Evolutionary conservation across 2,329 filamentous ascomycete species (phyloP), one percentile per base, ranked within the genome.

Genomic region (Diaporthe ilicicola): DNA sequence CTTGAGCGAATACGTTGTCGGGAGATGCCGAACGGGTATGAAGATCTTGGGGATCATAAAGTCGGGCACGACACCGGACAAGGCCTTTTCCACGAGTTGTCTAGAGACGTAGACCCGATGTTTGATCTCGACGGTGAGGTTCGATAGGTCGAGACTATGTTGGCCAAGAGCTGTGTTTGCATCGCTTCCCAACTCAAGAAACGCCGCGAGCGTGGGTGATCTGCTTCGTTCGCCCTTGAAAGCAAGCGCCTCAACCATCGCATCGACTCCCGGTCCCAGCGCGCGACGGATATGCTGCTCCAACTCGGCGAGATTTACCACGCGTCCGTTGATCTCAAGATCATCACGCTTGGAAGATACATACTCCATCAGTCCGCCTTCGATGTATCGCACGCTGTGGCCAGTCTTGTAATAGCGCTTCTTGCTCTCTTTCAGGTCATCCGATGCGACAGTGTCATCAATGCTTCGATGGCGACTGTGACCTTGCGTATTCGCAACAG

Each of bases 1-100:
- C 74, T 89, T 86, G 66, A 88, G 80, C 0, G 85, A 85, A 0
- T 82, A 79, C 0, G 85, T 87, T 27, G 88, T 75, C 0, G 87
- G 87, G 24, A 89, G 80, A 13, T 80, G 76, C 55, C 81, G 81
- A 27, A 89, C 77, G 0, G 87, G 86, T 3, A 89, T 81, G 61
- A 85, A 88, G 2, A 84, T 79, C 1, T 81, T 78, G 0, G 87
- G 87, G n/a, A 87, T 78, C 75, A 83, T 83, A 64, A 83, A 79
- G 1, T 76, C 75, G 0, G 84, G 80, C 3, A 86, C 77, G 2
- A 74, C 70, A 51, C 80, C 79, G 56, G 81, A 78, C 59, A 88
- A 75, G 0, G 80, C 81, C 0, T 80, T 78, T 42, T 86, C 81
- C 4, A 85, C 82, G 50, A 84, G 81, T 72, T 83, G 82, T 74